Base-by-base conservation (phyloP, 1,284 basidiomycete species). In the Athelia psychrophila region DNA sequence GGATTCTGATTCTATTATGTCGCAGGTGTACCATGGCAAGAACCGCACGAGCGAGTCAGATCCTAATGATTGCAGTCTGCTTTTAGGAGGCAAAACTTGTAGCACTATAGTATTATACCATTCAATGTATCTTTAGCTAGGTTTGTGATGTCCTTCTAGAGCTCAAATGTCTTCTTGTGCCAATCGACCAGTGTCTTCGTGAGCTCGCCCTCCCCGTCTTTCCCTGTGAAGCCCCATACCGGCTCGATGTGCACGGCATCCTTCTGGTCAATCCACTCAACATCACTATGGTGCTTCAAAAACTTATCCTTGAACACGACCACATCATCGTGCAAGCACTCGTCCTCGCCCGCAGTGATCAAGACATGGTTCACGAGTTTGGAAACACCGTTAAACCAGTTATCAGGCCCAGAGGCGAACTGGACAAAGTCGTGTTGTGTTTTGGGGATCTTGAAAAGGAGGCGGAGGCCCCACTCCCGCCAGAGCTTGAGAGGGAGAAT, bases 1-100 rank as follows among this genome's bases (percentile, higher is more conserved):
- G 44, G 47, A 40, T 22, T 15, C 46, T 13, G 42, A 13, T 16
- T 22, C 20, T 13, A 44, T 44, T 20, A 16, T 46, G 9, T 16
- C 16, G 22, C 55, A 74, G 73, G 73, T 19, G 83, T 91, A 4
- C 88, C 88, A 5, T 92, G 87, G 88, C 84, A 89, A 61, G 83
- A 87, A 56, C 87, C 90, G 3, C 81, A 84, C 61, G 81, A 91
- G 59, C 80, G 89, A 22, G 75, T 87, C 38, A 42, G 38, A 42
- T 42, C 38, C 6, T 16, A 42, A 16, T 42, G 20, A 42, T n/a
- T n/a, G 33, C 10, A 35, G 12, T 35, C 33, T 35, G 10, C 33
- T 12, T 10, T n/a, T 10, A 35, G 33, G n/a, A 35, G 33, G n/a
- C 33, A 35, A 12, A 10, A n/a, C n/a, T 35, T 35, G 33, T 35